Evolutionary conservation across 2,329 filamentous ascomycete species (phyloP), one percentile per base, ranked within the genome.

Genomic region (Aureobasidium musti): DNA sequence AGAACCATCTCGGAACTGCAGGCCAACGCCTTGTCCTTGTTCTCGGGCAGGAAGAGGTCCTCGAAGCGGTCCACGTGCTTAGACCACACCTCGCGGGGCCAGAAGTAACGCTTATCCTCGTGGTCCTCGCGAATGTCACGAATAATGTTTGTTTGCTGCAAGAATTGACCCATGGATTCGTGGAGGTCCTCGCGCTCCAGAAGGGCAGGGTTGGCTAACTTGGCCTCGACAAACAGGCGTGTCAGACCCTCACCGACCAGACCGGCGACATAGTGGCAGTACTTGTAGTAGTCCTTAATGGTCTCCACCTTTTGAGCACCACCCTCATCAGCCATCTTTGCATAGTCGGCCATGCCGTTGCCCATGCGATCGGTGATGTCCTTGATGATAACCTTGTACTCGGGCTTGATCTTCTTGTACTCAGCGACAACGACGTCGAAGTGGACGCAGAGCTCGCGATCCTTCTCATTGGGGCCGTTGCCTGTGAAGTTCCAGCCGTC

Each of bases 81-180:
- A 75, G 90, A 92, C 95, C 95, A 99, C 75, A 99, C 92, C 80
- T 97, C 92, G 78, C 90, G 91, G 60, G 95, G 95, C 87, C 92
- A 99, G 84, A 97, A 99, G 67, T 91, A 88, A 69, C 95, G 87
- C 72, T 89, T 88, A 78, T 98, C 95, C 67, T 91, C 86, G 72
- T 89, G 89, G 75, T 99, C 95, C 78, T 99, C 95, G 72, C 89
- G 87, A 70, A 98, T 86, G 77, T 99, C 95, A 75, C 95, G 91
- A 75, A 98, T 97, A 77, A 99, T 97, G 83, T 99, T 99, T 71
- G 92, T 96, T 83, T 99, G 97, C 76, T 99, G 95, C 69, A 99
- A 82, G 79, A 99, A 97, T 72, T 97, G 90, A 28, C 92, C 95
- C 95, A 99, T 99, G 52, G 92, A 94, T 79, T 97, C 93, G 72